phyloP scores from a whole-genome alignment of 768 basidiomycete species.

The Mrakia gelida region DNA sequence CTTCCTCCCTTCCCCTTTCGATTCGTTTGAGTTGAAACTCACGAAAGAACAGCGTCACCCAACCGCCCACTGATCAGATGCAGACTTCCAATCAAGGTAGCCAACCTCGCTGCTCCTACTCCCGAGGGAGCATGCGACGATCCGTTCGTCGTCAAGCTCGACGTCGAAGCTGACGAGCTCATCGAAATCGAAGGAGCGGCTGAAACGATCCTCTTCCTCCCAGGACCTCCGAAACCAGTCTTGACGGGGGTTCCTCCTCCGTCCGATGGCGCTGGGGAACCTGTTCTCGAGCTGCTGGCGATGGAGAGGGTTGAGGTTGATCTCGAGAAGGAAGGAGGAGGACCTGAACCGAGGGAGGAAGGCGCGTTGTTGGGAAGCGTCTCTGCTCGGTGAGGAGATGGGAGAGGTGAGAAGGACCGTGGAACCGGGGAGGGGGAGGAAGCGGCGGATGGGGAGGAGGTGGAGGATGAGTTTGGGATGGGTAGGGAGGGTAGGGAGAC shows the following conservation, averaged over 20 bases:
- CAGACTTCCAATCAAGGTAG: slow-evolving; percentile 82
- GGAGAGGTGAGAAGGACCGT: slow-evolving; percentile 22
- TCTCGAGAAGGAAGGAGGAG: slow-evolving; percentile 13
- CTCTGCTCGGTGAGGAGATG: slow-evolving; percentile 31
- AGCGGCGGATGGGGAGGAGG: neutral
- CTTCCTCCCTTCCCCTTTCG: neutral
- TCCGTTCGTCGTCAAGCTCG: neutral
- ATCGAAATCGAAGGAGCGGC: neutral
- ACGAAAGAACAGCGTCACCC: slow-evolving; percentile 78
- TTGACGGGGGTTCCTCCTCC: slow-evolving; percentile 13
- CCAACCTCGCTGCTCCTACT: slow-evolving; percentile 70
- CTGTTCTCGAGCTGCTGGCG: slow-evolving; percentile 4
- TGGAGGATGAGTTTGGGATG: neutral
- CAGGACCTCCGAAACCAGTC: slow-evolving; percentile 23
- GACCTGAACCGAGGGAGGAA: neutral
- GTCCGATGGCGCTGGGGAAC: neutral
- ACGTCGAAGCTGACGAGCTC: neutral
- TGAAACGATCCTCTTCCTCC: slow-evolving; percentile 22
- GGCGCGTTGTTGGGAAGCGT: slow-evolving; percentile 13
- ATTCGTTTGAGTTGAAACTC: slow-evolving; percentile 41
- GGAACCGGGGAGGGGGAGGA: neutral
- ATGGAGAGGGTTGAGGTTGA: slow-evolving; percentile 5
- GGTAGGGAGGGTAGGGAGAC: slow-evolving; percentile 31
- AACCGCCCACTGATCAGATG: slow-evolving; percentile 81
- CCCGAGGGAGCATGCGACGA: slow-evolving; percentile 45